Evolutionary conservation across 176 grass and related monocot genomes (phyloP).

Genomic region (Aegilops tauschii): DNA sequence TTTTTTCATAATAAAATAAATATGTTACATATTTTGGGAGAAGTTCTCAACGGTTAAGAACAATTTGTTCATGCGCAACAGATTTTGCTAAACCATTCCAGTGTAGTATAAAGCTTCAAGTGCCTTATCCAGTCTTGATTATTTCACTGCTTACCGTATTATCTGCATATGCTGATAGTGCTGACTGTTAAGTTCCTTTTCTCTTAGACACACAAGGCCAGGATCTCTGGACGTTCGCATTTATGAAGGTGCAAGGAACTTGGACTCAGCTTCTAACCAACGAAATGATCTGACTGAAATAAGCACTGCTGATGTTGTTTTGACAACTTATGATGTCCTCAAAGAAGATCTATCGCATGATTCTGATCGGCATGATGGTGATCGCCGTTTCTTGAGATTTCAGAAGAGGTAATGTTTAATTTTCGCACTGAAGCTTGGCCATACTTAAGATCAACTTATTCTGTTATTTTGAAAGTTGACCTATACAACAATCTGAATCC

Average conservation of each 20-base stretch:
- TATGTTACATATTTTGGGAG: background rate
- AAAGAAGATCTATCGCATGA: slow-evolving; percentile 99
- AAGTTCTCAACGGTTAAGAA: background rate
- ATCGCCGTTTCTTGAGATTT: slow-evolving; percentile 83
- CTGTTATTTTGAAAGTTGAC: too few species aligned
- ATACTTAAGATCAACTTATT: background rate
- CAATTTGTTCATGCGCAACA: too few species aligned
- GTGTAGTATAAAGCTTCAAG: slow-evolving; percentile 22
- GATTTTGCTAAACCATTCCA: background rate
- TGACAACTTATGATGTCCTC: slow-evolving; percentile 96
- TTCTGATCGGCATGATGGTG: slow-evolving; percentile 84
- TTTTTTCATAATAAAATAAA: slow-evolving; percentile 2
- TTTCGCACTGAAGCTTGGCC: background rate
- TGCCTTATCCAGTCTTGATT: slow-evolving; percentile 9
- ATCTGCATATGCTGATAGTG: slow-evolving; percentile 22
- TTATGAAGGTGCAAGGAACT: slow-evolving; percentile 94
- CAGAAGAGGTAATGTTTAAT: slow-evolving; percentile 74
- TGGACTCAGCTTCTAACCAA: slow-evolving; percentile 32
- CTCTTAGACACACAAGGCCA: slow-evolving; percentile 73
- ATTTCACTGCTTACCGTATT: slow-evolving; percentile 9
- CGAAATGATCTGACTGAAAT: slow-evolving; percentile 63
- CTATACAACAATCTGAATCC: background rate
- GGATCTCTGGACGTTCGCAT: slow-evolving; percentile 86
- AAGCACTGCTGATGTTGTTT: slow-evolving; percentile 74
- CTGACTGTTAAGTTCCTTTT: slow-evolving; percentile 38